phyloP scores from a whole-genome alignment of 177 flowering plant genomes.

The Vitis hybrid region DNA sequence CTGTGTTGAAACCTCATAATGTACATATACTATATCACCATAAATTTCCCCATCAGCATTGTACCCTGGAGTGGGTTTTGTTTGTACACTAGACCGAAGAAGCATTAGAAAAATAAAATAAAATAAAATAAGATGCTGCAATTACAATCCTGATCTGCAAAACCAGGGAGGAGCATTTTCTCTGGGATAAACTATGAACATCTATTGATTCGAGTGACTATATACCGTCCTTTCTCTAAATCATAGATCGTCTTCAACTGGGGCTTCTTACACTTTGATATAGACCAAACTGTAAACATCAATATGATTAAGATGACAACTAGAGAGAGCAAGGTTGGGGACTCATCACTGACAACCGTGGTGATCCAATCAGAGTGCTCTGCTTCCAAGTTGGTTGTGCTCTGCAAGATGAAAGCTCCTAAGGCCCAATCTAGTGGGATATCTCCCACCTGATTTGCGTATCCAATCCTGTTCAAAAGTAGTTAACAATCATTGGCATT shows the following conservation, averaged over 20 bases:
- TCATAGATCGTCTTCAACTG: slow-evolving; percentile 87
- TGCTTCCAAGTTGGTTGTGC: slow-evolving; percentile 21
- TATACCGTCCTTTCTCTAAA: slow-evolving; percentile 87
- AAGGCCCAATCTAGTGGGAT: slow-evolving; percentile 95
- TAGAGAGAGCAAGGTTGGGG: slow-evolving; percentile 43
- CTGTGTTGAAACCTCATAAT: background rate
- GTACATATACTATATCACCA: background rate
- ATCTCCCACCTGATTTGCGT: slow-evolving; percentile 61
- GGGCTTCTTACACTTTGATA: slow-evolving; percentile 76
- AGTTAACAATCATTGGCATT: slow-evolving; percentile 3
- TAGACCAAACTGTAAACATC: slow-evolving; percentile 48
- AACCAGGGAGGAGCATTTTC: background rate
- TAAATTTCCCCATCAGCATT: background rate
- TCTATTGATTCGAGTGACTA: slow-evolving; percentile 59
- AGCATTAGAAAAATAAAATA: background rate
- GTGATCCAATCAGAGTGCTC: slow-evolving; percentile 38
- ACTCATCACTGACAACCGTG: slow-evolving; percentile 32
- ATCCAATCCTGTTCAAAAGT: slow-evolving; percentile 53
- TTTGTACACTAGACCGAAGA: background rate
- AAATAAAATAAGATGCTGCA: background rate
- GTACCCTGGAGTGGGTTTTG: background rate
- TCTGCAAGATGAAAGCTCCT: slow-evolving; percentile 90
- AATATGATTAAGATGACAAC: slow-evolving; percentile 38
- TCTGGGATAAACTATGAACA: slow-evolving; percentile 13
- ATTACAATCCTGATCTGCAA: background rate